Percentiles rank a stretch among this genome's conserved stretches.
These are phyloP conservation scores for Leccinum longicurvipes DNA, from an alignment of 768 basidiomycete species.

Conservation along the genomic window DNA sequence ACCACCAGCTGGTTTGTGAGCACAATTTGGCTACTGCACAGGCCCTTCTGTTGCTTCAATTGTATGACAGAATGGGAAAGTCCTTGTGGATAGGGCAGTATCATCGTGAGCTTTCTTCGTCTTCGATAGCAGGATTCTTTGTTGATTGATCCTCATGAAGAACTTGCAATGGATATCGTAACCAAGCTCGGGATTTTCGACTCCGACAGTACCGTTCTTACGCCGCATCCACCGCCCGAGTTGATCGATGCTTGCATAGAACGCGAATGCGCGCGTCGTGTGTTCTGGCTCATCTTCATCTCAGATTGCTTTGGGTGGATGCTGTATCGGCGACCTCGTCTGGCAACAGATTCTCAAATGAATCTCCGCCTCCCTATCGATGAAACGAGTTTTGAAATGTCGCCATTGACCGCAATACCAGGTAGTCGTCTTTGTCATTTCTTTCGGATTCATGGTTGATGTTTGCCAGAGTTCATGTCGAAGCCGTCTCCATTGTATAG, in stretches of 20 bases:
- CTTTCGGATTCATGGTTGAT: conserved; percentile 6
- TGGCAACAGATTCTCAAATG: conserved; percentile 42
- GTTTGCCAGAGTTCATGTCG: conserved; percentile 59
- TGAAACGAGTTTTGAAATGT: conserved; percentile 77
- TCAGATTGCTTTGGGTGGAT: conserved; percentile 49
- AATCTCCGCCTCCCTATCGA: conserved; percentile 73
- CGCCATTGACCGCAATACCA: conserved; percentile 38
- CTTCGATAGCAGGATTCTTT: background rate
- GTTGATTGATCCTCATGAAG: conserved; percentile 37
- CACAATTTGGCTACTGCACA: conserved; percentile 71
- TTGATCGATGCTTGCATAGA: conserved; percentile 63
- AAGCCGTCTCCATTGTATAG: conserved; percentile 58
- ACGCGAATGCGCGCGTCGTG: conserved; percentile 75
- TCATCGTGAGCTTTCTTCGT: conserved; percentile 25
- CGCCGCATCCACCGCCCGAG: conserved; percentile 55
- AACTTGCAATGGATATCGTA: conserved; percentile 60
- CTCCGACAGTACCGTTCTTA: conserved; percentile 57
- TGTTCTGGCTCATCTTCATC: conserved; percentile 75
- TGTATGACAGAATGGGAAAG: conserved; percentile 54
- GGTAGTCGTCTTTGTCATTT: conserved; percentile 18
- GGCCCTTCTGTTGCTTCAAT: conserved; percentile 68
- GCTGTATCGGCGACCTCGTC: conserved; percentile 33
- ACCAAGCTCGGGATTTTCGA: conserved; percentile 63
- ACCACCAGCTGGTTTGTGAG: conserved; percentile 56
- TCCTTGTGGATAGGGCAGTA: conserved; percentile 30